phyloP scores from a whole-genome alignment of 495 filamentous ascomycete genomes.

The Penicilliopsis zonata region DNA sequence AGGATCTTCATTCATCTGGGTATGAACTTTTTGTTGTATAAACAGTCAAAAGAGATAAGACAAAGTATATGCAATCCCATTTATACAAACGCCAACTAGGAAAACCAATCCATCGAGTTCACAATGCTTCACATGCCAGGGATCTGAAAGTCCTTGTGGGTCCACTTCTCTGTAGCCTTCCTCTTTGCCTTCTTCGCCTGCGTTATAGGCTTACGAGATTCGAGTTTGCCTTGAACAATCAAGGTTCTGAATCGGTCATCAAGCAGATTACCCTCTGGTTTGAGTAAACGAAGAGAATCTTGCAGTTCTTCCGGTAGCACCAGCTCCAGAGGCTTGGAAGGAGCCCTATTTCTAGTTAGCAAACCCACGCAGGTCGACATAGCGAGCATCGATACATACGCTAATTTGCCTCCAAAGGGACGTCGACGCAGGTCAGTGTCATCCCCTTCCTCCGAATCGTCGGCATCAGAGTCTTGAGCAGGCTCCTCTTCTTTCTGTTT shows the following conservation, averaged over 20 bases:
- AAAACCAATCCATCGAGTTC: conserved; percentile 8
- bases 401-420: conserved; percentile 59
- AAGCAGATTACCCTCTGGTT: conserved; percentile 88
- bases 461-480: conserved; percentile 36
- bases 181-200: conserved; percentile 69
- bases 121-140: conserved; percentile 22
- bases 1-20: neutral
- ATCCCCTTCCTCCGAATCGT: conserved; percentile 42
- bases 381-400: conserved; percentile 28
- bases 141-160: conserved; percentile 82
- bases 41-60: neutral
- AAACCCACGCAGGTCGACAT: neutral
- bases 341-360: conserved; percentile 41
- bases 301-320: conserved; percentile 89
- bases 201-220: conserved; percentile 61
- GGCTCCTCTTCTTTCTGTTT: conserved; percentile 41
- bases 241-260: conserved; percentile 85
- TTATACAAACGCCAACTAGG: neutral
- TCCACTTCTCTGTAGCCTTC: conserved; percentile 87
- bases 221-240: conserved; percentile 78
- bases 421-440: conserved; percentile 52
- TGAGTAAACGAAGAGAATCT: conserved; percentile 76
- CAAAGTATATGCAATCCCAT: neutral
- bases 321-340: conserved; percentile 71
- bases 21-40: neutral